Percentiles rank a stretch among this genome's conserved stretches.
Conservation (phyloP, 352 stramenopile species). For the Aphanomyces cochlioides region DNA sequence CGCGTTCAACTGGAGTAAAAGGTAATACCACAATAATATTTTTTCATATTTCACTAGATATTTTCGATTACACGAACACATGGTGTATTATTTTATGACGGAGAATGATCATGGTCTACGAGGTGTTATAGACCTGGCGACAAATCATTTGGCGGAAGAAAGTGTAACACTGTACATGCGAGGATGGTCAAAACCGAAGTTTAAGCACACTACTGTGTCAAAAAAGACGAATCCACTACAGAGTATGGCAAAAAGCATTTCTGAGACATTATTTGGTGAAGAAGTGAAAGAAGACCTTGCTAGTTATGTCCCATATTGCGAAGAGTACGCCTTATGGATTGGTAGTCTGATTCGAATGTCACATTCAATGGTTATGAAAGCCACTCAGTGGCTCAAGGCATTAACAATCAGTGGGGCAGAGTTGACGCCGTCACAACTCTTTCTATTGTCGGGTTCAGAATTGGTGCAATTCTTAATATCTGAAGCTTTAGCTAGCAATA, state of each 20-base stretch:
- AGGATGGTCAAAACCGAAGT: slow-evolving; percentile 18
- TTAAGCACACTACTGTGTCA: neutral
- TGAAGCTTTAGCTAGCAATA: slow-evolving; percentile 52
- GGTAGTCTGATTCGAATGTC: neutral
- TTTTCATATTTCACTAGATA: slow-evolving; percentile 46
- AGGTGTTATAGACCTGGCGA: slow-evolving; percentile 74
- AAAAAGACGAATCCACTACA: slow-evolving; percentile 6
- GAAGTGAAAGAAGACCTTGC: neutral
- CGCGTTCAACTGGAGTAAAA: slow-evolving; percentile 86
- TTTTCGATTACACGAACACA: slow-evolving; percentile 82
- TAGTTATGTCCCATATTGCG: neutral
- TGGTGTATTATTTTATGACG: slow-evolving; percentile 87
- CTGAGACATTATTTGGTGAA: slow-evolving; percentile 24
- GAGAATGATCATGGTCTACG: slow-evolving; percentile 79
- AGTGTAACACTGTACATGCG: neutral
- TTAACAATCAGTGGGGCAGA: slow-evolving; percentile 6
- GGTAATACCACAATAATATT: slow-evolving; percentile 87
- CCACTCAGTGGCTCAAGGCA: slow-evolving; percentile 8
- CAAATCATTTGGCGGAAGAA: slow-evolving; percentile 31
- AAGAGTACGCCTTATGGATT: slow-evolving; percentile 21
- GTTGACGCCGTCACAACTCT: slow-evolving; percentile 30
- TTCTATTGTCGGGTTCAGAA: slow-evolving; percentile 74
- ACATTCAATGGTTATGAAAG: slow-evolving; percentile 7
- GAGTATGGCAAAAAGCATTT: slow-evolving; percentile 9
- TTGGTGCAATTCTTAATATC: slow-evolving; percentile 71